phyloP scores from a whole-genome alignment of 2,329 filamentous ascomycete species.

The Amylocarpus encephaloides region DNA sequence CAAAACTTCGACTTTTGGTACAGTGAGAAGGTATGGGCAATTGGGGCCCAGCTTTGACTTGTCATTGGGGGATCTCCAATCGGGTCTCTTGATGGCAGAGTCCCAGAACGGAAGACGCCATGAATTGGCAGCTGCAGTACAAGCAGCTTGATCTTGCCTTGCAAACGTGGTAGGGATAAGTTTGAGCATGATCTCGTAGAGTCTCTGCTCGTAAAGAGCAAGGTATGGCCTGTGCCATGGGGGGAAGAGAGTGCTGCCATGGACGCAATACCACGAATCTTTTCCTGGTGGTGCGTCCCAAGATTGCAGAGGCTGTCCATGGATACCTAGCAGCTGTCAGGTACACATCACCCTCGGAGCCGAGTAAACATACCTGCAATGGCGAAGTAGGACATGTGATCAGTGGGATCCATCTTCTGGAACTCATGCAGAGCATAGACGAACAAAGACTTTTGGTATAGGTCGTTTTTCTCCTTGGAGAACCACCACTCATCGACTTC shows the following conservation, averaged over 20 bases:
- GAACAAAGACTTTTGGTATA: constrained; percentile 14
- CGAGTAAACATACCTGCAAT: constrained; percentile 10
- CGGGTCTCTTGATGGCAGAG: constrained; percentile 34
- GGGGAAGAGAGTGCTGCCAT: constrained; percentile 50
- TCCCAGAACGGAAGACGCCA: constrained; percentile 43
- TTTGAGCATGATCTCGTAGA: constrained; percentile 15
- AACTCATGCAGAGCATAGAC: constrained; percentile 16
- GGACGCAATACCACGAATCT: constrained; percentile 63
- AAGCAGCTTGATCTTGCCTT: constrained; percentile 8
- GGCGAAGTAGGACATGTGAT: constrained; percentile 13
- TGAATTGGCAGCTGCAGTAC: constrained; percentile 30
- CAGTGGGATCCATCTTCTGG: constrained; percentile 11
- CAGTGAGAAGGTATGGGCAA: constrained; percentile 10
- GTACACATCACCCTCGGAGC: background rate
- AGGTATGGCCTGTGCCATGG: constrained; percentile 50
- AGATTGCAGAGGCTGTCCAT: constrained; percentile 12
- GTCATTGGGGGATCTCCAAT: constrained; percentile 11
- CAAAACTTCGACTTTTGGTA: constrained; percentile 12
- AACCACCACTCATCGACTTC: constrained; percentile 18
- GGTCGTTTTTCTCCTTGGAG: constrained; percentile 12
- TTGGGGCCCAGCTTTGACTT: constrained; percentile 10
- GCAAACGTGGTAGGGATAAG: constrained; percentile 13
- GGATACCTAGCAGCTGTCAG: constrained; percentile 8
- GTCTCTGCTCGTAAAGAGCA: constrained; percentile 45
- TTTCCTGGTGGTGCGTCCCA: constrained; percentile 12